These are phyloP conservation scores for Ophiostoma ulmi DNA, from an alignment of 2,329 filamentous ascomycete genomes.

Conservation along the genomic window DNA sequence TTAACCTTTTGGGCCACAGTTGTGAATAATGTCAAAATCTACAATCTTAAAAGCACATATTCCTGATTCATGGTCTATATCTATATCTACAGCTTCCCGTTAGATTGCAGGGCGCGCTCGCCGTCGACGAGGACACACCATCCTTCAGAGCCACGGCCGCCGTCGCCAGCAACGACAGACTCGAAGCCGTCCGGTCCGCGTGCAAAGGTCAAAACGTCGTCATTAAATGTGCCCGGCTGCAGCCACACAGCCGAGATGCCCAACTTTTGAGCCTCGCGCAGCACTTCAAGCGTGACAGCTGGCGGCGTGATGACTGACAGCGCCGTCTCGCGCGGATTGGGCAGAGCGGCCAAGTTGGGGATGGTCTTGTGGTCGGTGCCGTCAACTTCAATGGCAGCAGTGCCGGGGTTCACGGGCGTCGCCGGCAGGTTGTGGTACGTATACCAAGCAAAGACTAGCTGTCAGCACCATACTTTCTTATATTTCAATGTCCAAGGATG, in stretches of 20 bases:
- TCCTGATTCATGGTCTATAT: neutral
- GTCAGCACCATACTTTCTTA: neutral
- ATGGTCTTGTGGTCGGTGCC: conserved; percentile 58
- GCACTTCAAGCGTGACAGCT: conserved; percentile 63
- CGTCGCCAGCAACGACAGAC: conserved; percentile 62
- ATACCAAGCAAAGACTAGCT: conserved; percentile 83
- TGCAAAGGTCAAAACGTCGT: conserved; percentile 66
- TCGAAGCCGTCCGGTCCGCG: conserved; percentile 51
- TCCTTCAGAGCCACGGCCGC: conserved; percentile 63
- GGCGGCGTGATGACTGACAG: conserved; percentile 88
- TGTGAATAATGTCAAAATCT: too few relatives aligned
- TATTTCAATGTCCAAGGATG: neutral
- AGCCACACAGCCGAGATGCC: conserved; percentile 77
- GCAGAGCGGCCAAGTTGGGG: conserved; percentile 59
- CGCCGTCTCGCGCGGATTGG: conserved; percentile 63
- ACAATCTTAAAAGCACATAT: too few relatives aligned
- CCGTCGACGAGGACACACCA: conserved; percentile 89
- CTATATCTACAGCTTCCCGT: conserved; percentile 41
- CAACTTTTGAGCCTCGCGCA: conserved; percentile 70
- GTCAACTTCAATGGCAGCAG: conserved; percentile 57
- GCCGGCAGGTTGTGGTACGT: conserved; percentile 67
- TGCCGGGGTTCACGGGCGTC: conserved; percentile 75
- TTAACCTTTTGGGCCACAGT: neutral
- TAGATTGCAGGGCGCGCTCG: conserved; percentile 55
- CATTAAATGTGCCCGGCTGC: conserved; percentile 84